These are phyloP conservation scores for Geotrichum aggregatum DNA, from an alignment of 1,139 yeast genomes.

Conservation along the genomic window DNA sequence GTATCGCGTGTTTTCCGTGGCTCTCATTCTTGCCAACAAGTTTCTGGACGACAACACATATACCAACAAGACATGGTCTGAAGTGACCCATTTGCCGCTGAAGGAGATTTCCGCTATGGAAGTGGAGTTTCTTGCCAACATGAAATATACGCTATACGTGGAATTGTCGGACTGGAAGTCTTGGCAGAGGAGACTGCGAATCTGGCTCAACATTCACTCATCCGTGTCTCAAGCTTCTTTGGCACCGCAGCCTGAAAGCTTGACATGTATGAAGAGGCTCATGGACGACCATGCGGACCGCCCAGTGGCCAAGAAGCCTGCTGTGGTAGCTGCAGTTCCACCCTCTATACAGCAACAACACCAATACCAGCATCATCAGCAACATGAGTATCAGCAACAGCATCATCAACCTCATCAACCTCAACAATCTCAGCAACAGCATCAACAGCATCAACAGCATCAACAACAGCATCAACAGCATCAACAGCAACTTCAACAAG, in stretches of 20 bases:
- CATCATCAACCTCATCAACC: too few relatives aligned
- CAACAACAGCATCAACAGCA: too few relatives aligned
- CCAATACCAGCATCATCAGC: not conserved
- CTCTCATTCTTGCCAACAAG: slow-evolving; percentile 79
- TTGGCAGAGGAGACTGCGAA: slow-evolving; percentile 31
- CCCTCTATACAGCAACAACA: not conserved
- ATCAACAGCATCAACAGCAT: too few relatives aligned
- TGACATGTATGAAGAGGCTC: not conserved
- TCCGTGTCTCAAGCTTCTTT: slow-evolving; percentile 5
- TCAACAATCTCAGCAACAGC: too few relatives aligned
- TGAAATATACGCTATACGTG: slow-evolving; percentile 35
- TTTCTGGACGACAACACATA: slow-evolving; percentile 92
- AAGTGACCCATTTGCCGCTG: slow-evolving; percentile 75
- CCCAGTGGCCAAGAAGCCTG: not conserved
- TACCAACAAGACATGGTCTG: slow-evolving; percentile 87
- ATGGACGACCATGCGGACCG: slow-evolving; percentile 1
- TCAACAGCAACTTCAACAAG: not conserved
- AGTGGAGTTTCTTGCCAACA: slow-evolving; percentile 40
- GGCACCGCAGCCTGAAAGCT: not conserved
- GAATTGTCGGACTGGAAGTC: slow-evolving; percentile 30
- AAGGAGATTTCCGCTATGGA: slow-evolving; percentile 60
- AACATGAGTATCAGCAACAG: too few relatives aligned
- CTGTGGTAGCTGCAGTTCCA: not conserved
- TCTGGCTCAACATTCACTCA: slow-evolving; percentile 28
- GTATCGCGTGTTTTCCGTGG: slow-evolving; percentile 60